Conservation (phyloP, 768 basidiomycete genomes). For the Podaxis rugospora region DNA sequence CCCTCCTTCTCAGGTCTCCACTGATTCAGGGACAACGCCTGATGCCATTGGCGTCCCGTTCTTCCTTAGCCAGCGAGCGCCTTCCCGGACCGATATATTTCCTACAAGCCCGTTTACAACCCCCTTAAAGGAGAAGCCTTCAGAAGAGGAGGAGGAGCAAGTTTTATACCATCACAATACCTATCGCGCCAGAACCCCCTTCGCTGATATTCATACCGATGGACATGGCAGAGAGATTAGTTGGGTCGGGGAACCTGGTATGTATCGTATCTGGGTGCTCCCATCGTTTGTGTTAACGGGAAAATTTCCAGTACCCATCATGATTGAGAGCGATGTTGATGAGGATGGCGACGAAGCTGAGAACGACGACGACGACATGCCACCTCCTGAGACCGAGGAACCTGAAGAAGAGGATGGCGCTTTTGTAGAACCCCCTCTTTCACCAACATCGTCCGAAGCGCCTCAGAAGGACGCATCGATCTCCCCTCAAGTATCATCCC, state of each 20-base stretch:
- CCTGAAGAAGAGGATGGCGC: slow-evolving; percentile 40
- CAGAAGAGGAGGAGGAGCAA: slow-evolving; percentile 65
- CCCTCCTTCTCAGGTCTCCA: slow-evolving; percentile 43
- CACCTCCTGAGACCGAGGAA: slow-evolving; percentile 19
- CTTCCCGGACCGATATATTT: slow-evolving; percentile 55
- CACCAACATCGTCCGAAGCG: slow-evolving; percentile 46
- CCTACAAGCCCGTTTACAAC: slow-evolving; percentile 70
- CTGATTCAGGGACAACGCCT: slow-evolving; percentile 37
- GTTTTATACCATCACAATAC: slow-evolving; percentile 61
- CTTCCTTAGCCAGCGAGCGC: slow-evolving; percentile 40
- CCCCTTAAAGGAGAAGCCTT: slow-evolving; percentile 58
- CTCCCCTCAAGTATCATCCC: slow-evolving; percentile 52
- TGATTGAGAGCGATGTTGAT: slow-evolving; percentile 48
- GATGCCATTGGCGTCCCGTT: slow-evolving; percentile 42
- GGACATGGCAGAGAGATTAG: slow-evolving; percentile 60
- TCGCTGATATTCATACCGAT: slow-evolving; percentile 23
- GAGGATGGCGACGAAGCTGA: slow-evolving; percentile 55
- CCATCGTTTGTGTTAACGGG: slow-evolving; percentile 9
- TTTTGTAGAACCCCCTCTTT: slow-evolving; percentile 47
- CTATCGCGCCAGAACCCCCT: slow-evolving; percentile 39
- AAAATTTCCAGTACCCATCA: slow-evolving; percentile 34
- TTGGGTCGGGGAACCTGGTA: slow-evolving; percentile 75
- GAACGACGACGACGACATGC: slow-evolving; percentile 39
- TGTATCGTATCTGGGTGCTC: slow-evolving; percentile 19
- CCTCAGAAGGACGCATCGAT: slow-evolving; percentile 38